Evolutionary conservation across 2,329 filamentous ascomycete genomes (phyloP), one percentile per base, ranked within the genome.

Genomic region (Talaromyces sp.): DNA sequence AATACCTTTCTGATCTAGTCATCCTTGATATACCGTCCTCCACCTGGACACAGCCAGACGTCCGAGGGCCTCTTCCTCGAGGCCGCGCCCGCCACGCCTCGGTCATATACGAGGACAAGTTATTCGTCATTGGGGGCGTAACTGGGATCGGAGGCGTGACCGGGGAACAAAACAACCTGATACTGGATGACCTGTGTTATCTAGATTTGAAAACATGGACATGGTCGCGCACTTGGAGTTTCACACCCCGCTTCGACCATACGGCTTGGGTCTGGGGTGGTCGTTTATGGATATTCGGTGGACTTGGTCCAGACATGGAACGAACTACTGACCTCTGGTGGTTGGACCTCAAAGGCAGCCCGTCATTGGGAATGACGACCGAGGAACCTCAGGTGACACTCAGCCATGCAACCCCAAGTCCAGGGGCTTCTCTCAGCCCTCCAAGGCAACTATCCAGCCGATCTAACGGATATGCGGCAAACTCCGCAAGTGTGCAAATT

Each of bases 191-290:
- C 72, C 92, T 99, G 57, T 96, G 92, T 79, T 99, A 96, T 71
- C 84, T 99, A 55, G 95, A 99, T 72, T 81, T 99, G 54, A 97
- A 96, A 80, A 98, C 95, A 1, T 97, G 92, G 82, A 96, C 93
- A 0, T 99, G 95, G 95, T 98, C 93, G 60, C 88, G 92, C 61
- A 88, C 92, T 47, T 99, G 95, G 95, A 90, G 89, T 64, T 99
- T 99, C 72, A 93, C 97, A 28, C 88, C 91, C 55, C 87, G 95
- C 44, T 99, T 96, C 72, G 95, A 99, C 69, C 95, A 99, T 73
- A 92, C 92, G 17, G 92, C 91, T 58, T 97, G 93, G 82, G 89
- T 99, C 63, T 97, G 93, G 84, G 88, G 89, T 60, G 93, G 95
- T 65, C 87, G 92, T 51, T 88, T 99, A 36, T 99, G 93, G 93